These are phyloP conservation scores for Rossbeevera mucosa DNA, from an alignment of 768 basidiomycete genomes.

Conservation along the genomic window DNA sequence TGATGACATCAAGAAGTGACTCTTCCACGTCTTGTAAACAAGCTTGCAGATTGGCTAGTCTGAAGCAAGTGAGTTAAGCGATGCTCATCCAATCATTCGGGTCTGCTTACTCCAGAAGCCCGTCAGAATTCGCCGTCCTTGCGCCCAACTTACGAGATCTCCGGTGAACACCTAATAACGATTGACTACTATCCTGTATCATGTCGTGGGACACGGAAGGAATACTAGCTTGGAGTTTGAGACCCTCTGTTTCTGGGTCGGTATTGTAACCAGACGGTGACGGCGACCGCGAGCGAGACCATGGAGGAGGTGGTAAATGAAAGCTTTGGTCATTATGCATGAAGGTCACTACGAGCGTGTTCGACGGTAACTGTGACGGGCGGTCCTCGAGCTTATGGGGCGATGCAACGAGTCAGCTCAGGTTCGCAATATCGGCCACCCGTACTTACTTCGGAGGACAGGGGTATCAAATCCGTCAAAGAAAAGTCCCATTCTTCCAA, in stretches of 20 bases:
- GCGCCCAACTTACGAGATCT: constrained; percentile 24
- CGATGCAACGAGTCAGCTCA: constrained; percentile 8
- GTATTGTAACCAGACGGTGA: constrained; percentile 70
- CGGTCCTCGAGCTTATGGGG: constrained; percentile 34
- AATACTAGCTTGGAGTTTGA: constrained; percentile 32
- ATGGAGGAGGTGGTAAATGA: constrained; percentile 44
- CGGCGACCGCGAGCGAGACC: constrained; percentile 37
- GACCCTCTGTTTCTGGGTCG: constrained; percentile 59
- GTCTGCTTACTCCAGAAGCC: constrained; percentile 60
- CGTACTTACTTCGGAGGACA: constrained; percentile 58
- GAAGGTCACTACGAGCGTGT: constrained; percentile 66
- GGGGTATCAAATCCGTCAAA: constrained; percentile 50
- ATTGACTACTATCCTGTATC: constrained; percentile 11
- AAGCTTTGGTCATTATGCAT: constrained; percentile 57
- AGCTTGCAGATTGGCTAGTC: constrained; percentile 51
- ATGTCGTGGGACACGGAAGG: constrained; percentile 20
- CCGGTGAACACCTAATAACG: constrained; percentile 13
- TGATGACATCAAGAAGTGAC: constrained; percentile 46
- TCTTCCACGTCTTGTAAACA: constrained; percentile 47
- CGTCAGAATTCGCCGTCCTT: constrained; percentile 60
- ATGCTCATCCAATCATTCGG: neutral
- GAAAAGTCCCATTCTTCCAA: constrained; percentile 66
- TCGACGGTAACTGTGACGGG: constrained; percentile 56
- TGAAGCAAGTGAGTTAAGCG: constrained; percentile 21
- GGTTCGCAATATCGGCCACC: constrained; percentile 4